Evolutionary conservation across 345 rosid species (phyloP).

Genomic region (Carallia pectinifolia): DNA sequence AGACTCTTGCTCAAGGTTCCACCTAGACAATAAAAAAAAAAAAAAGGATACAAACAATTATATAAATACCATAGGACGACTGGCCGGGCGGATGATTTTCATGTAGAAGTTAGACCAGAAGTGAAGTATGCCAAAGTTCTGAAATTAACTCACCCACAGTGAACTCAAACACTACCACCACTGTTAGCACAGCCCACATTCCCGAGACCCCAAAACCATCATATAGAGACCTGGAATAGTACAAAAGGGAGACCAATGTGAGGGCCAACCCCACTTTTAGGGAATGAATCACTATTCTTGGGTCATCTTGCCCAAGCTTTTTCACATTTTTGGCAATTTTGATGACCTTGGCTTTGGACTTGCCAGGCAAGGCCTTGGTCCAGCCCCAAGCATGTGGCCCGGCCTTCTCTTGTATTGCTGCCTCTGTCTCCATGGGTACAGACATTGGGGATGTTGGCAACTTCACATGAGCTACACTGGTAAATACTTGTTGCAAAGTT

Average conservation of each 20-base stretch:
- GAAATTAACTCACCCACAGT: constrained; percentile 24
- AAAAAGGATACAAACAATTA: not conserved
- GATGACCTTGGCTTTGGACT: constrained; percentile 27
- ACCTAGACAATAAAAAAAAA: constrained; percentile 12
- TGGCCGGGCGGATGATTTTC: not conserved
- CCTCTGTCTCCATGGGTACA: constrained; percentile 40
- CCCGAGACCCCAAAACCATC: constrained; percentile 31
- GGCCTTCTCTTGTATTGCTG: constrained; percentile 33
- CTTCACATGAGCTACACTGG: not conserved
- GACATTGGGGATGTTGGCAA: not conserved
- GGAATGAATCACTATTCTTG: constrained; percentile 28
- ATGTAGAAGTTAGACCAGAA: too few relatives aligned
- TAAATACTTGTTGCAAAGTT: not conserved
- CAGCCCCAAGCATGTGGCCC: constrained; percentile 25
- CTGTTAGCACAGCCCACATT: constrained; percentile 36
- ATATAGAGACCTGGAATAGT: constrained; percentile 21
- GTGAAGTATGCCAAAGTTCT: not conserved
- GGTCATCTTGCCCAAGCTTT: constrained; percentile 45
- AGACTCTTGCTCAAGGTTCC: constrained; percentile 25
- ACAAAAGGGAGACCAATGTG: constrained; percentile 23
- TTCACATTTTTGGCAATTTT: constrained; percentile 28
- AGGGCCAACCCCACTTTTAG: constrained; percentile 32
- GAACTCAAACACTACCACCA: constrained; percentile 27
- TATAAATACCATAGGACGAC: not conserved
- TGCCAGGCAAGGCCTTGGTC: constrained; percentile 29